phyloP scores from a whole-genome alignment of 805 yeast species.

The Kuraishia molischiana region DNA sequence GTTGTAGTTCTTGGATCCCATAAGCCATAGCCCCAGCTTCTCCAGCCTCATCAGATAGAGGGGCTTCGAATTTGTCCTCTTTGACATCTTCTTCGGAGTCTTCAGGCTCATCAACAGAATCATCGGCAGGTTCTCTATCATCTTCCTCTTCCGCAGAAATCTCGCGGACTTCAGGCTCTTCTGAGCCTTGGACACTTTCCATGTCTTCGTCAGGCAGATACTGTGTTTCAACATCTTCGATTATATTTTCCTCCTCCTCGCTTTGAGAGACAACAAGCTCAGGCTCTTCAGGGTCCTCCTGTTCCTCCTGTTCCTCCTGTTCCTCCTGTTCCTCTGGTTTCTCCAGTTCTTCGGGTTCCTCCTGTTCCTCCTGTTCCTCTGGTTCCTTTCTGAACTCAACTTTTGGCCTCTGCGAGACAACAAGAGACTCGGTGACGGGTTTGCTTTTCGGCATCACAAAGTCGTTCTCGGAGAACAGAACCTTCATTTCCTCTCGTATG shows the following conservation, averaged over 20 bases:
- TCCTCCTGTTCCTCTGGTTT: slow-evolving; percentile 6
- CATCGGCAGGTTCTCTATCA: no score
- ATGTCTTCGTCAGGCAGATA: no score
- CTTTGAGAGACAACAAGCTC: neutral
- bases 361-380: slow-evolving; percentile 3
- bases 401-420: slow-evolving; percentile 1
- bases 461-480: slow-evolving; percentile 30
- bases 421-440: neutral
- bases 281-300: neutral
- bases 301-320: neutral
- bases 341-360: slow-evolving; percentile 4
- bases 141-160: no score
- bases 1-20: no score
- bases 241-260: neutral
- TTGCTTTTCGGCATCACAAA: slow-evolving; percentile 14
- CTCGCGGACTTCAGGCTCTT: no score
- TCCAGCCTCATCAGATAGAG: no score
- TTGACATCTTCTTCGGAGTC: no score
- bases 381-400: slow-evolving; percentile 1
- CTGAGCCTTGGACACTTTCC: no score
- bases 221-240: no score
- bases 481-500: slow-evolving; percentile 38
- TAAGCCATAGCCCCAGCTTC: no score
- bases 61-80: no score
- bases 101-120: no score